These are phyloP conservation scores for Chiua virens DNA, from an alignment of 768 basidiomycete genomes.

Conservation along the genomic window DNA sequence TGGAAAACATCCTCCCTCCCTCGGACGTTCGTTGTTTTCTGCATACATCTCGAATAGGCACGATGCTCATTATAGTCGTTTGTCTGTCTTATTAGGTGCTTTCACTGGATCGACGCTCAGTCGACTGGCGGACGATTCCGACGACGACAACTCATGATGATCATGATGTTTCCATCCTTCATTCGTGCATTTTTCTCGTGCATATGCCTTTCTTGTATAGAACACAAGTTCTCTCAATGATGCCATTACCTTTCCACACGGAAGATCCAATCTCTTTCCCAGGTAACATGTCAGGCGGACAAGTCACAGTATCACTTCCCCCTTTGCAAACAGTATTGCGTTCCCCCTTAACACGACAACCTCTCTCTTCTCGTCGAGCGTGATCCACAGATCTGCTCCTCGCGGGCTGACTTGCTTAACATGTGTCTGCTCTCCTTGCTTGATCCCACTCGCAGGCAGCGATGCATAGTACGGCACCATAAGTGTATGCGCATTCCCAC, in stretches of 20 bases:
- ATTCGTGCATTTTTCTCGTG: slow-evolving; percentile 8
- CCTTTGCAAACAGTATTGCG: slow-evolving; percentile 12
- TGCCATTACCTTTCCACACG: too few species aligned
- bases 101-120: slow-evolving; percentile 30
- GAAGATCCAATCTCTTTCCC: too few species aligned
- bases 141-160: slow-evolving; percentile 28
- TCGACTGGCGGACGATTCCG: slow-evolving; percentile 27
- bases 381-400: slow-evolving; percentile 44
- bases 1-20: slow-evolving; percentile 35
- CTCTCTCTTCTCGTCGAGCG: slow-evolving; percentile 35
- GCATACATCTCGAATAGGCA: neutral
- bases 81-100: slow-evolving; percentile 16
- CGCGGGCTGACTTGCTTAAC: slow-evolving; percentile 53
- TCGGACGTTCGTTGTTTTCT: slow-evolving; percentile 33
- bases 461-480: slow-evolving; percentile 49
- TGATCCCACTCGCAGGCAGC: neutral
- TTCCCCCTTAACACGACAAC: slow-evolving; percentile 38
- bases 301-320: neutral
- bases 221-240: neutral
- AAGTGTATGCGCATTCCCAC: slow-evolving; percentile 53
- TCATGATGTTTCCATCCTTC: neutral
- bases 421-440: slow-evolving; percentile 34
- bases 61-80: neutral
- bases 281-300: neutral
- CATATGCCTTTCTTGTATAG: slow-evolving; percentile 10